phyloP scores from a whole-genome alignment of 345 rosid species.

The Lenwebbia sp. region DNA sequence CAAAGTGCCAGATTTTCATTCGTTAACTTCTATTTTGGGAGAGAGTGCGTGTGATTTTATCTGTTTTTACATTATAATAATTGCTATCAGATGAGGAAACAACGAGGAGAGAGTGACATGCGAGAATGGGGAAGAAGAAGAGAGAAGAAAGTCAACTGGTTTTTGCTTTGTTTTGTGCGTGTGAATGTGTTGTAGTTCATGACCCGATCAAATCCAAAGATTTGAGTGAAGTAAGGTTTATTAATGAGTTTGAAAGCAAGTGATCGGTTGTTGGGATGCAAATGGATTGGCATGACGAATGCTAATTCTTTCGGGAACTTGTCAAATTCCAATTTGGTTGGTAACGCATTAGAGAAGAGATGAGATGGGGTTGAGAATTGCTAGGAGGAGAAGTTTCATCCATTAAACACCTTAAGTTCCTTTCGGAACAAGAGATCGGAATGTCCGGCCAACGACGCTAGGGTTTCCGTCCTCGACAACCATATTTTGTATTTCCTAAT shows the following conservation, averaged over 20 bases:
- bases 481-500: too few species aligned
- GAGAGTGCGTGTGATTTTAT: not conserved
- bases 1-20: not conserved
- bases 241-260: not conserved
- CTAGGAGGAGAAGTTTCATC: not conserved
- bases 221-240: not conserved
- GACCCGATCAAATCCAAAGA: not conserved
- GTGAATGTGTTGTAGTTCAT: not conserved
- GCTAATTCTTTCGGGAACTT: not conserved
- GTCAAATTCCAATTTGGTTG: not conserved
- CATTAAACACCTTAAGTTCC: not conserved
- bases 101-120: fast-evolving
- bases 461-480: not conserved
- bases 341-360: not conserved
- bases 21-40: not conserved
- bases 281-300: not conserved
- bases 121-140: not conserved
- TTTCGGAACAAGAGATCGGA: not conserved
- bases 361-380: not conserved
- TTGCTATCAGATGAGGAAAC: not conserved
- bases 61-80: not conserved
- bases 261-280: not conserved
- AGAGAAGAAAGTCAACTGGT: not conserved
- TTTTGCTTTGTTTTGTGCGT: not conserved
- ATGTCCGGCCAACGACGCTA: not conserved